Evolutionary conservation across 176 grass and related monocot species (phyloP).

Genomic region (Calamus simplicifolius): DNA sequence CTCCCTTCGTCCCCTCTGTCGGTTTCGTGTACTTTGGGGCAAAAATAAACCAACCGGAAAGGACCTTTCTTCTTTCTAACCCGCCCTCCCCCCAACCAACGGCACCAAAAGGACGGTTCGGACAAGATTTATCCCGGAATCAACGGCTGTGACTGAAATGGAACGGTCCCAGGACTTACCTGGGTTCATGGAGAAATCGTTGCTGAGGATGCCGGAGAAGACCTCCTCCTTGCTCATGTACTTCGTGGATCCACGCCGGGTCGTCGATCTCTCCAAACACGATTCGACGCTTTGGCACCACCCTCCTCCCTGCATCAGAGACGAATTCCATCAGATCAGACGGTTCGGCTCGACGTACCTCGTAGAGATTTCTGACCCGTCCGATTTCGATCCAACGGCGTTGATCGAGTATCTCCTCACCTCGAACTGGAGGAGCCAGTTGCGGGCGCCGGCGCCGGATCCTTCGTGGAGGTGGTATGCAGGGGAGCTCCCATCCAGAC

Average conservation of each 20-base stretch:
- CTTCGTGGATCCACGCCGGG: constrained; percentile 42
- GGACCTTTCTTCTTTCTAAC: no score
- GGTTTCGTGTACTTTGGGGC: no score
- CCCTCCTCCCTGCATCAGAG: constrained; percentile 41
- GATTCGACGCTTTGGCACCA: constrained; percentile 58
- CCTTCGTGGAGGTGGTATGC: no score
- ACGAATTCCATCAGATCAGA: background rate
- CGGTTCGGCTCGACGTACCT: background rate
- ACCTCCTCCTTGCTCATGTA: constrained; percentile 51
- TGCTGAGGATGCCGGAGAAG: constrained; percentile 70
- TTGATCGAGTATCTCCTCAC: background rate
- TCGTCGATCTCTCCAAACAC: constrained; percentile 41
- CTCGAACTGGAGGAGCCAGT: constrained; percentile 2
- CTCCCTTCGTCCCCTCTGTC: no score
- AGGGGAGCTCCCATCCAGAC: no score
- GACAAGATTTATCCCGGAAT: background rate
- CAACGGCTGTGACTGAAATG: background rate
- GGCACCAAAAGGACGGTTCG: no score
- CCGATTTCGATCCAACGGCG: constrained; percentile 3
- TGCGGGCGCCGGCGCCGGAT: no score
- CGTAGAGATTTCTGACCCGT: background rate
- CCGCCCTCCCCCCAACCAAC: no score
- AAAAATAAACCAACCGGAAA: no score
- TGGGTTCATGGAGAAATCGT: constrained; percentile 45
- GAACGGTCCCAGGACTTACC: constrained; percentile 9